A percentile compares a stretch with the other conserved stretches of the same genome.
phyloP scores from a whole-genome alignment of 2,329 filamentous ascomycete species.

The Aulographum hederae region DNA sequence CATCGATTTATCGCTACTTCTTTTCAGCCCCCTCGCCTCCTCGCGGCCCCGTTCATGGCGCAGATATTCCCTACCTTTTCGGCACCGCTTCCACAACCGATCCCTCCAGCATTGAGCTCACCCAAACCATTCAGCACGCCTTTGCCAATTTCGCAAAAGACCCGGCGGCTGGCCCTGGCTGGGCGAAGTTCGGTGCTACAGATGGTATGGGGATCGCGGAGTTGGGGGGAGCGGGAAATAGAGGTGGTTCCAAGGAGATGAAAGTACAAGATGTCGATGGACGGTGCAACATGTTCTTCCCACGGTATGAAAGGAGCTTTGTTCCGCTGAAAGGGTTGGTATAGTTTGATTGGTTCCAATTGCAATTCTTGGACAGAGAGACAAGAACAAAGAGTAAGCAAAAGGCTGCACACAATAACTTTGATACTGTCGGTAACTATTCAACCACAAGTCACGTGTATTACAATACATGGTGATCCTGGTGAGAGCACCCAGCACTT shows the following conservation, averaged over 20 bases:
- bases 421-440: too few relatives aligned
- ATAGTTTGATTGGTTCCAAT: too few relatives aligned
- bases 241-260: not conserved
- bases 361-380: too few relatives aligned
- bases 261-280: not conserved
- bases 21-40: not conserved
- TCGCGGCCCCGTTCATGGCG: not conserved
- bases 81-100: not conserved
- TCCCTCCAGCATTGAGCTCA: not conserved
- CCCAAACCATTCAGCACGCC: conserved; percentile 12
- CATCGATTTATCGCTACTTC: not conserved
- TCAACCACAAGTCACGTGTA: too few relatives aligned
- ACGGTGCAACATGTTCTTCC: not conserved
- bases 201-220: not conserved
- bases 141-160: conserved; percentile 20
- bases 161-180: conserved; percentile 17
- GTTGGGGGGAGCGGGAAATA: not conserved
- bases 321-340: too few relatives aligned
- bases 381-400: too few relatives aligned
- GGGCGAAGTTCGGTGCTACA: conserved; percentile 7
- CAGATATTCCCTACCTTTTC: not conserved
- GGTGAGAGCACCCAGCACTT: too few relatives aligned
- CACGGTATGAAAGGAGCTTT: too few relatives aligned
- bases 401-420: too few relatives aligned
- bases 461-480: too few relatives aligned